Percentiles rank a stretch among this genome's conserved stretches.
Evolutionary conservation across 1,139 yeast species (phyloP).

Genomic region (Pneumocystis jirovecii): DNA sequence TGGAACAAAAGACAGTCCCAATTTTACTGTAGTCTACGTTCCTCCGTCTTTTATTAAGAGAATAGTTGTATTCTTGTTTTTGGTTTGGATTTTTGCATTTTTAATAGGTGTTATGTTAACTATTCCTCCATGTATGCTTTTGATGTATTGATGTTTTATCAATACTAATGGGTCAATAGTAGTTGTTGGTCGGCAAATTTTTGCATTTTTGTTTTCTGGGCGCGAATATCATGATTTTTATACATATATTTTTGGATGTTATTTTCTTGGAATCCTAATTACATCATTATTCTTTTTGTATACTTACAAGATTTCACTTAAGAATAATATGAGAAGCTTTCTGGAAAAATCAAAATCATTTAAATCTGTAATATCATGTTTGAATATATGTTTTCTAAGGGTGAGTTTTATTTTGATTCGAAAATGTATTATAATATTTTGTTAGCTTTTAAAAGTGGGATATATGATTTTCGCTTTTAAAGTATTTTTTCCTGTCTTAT

Average conservation of each 20-base stretch:
- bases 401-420: neutral
- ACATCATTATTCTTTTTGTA: neutral
- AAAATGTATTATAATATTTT: neutral
- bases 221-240: slow-evolving; percentile 12
- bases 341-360: neutral
- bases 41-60: slow-evolving; percentile 65
- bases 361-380: neutral
- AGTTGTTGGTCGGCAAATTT: slow-evolving; percentile 20
- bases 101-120: slow-evolving; percentile 26
- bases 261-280: neutral
- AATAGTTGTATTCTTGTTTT: slow-evolving; percentile 38
- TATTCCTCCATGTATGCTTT: slow-evolving; percentile 17
- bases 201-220: slow-evolving; percentile 4
- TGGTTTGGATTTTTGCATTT: slow-evolving; percentile 60
- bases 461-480: slow-evolving; percentile 7
- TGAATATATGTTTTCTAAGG: neutral
- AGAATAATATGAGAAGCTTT: neutral
- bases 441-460: slow-evolving; percentile 1
- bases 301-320: neutral
- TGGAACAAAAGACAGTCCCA: slow-evolving; percentile 30
- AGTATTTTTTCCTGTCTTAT: slow-evolving; percentile 11
- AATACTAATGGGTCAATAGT: slow-evolving; percentile 7
- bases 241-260: slow-evolving; percentile 13
- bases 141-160: neutral
- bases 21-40: slow-evolving; percentile 65